Conservation (phyloP, 768 basidiomycete genomes). For the Tylopilus vinaceipallidus region DNA sequence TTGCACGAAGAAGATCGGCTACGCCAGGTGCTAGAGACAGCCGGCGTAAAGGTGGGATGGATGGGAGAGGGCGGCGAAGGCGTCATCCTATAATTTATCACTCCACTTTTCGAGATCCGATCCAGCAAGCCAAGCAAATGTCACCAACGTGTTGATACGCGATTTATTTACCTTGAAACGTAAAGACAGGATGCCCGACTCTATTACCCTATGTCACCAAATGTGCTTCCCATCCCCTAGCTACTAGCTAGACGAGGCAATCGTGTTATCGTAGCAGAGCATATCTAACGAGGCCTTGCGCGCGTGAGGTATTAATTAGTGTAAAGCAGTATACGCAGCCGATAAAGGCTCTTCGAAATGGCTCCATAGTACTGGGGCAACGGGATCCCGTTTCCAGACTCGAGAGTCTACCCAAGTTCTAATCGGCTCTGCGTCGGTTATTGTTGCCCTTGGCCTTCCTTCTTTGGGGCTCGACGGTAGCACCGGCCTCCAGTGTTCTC, state of each 20-base stretch:
- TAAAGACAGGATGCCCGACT: constrained; percentile 2
- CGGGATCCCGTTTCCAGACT: constrained; percentile 4
- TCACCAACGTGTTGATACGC: not conserved
- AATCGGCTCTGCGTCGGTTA: constrained; percentile 1
- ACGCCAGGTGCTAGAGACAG: constrained; percentile 43
- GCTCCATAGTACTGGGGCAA: not conserved
- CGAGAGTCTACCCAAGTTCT: constrained; percentile 4
- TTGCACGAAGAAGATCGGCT: constrained; percentile 48
- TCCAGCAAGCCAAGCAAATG: not conserved
- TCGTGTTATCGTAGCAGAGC: constrained; percentile 2
- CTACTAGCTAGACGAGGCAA: not conserved
- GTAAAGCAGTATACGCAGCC: not conserved
- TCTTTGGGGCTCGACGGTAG: constrained; percentile 50
- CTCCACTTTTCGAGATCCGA: constrained; percentile 2
- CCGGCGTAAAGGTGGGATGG: constrained; percentile 39
- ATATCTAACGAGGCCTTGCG: constrained; percentile 6
- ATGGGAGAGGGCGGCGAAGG: constrained; percentile 9
- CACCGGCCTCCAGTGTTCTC: constrained; percentile 55
- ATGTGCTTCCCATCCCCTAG: not conserved
- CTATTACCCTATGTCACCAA: constrained; percentile 2
- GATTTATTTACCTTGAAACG: not conserved
- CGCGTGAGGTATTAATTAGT: constrained; percentile 5
- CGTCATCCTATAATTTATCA: not conserved
- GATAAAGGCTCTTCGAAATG: not conserved
- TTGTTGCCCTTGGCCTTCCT: constrained; percentile 47